Evolutionary conservation across 257 asterid species (phyloP), one percentile per base, ranked within the genome.

Genomic region (Cruciata laevipes): DNA sequence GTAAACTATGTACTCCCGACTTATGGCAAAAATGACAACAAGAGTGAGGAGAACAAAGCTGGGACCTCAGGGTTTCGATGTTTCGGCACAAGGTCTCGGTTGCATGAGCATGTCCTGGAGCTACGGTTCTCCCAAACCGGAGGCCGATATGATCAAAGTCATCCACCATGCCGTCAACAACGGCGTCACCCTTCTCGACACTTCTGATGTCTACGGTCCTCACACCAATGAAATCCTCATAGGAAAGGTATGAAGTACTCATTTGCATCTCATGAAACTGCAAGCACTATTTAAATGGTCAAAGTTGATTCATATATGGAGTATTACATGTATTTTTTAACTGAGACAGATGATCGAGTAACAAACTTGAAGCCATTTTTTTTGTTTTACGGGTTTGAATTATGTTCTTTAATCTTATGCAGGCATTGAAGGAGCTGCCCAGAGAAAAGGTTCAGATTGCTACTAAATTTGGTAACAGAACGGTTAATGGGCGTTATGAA

Each of bases 381-480:
- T 31, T 23, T 47, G 10, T 51, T 51, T 44, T 51, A 7, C 23
- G 51, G 23, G 30, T 30, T 35, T 21, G 21, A 37, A 9, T 37
- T 13, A 8, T 53, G 5, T 30, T 68, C 25, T 14, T 12, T 44
- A 3, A 20, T 52, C 13, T 17, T 47, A 6, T 24, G 47, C 16
- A 76, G 75, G 74, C 77, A 18, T 71, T 76, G 65, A 76, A 76
- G 71, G 72, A 56, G 17, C 56, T 76, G 62, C 61, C 42, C 32
- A 72, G 74, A 67, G 77, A 72, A 23, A 65, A 21, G 18, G 74
- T 64, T 9, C 67, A 68, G 42, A 56, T 76, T 57, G 77, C 72
- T 25, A 68, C 77, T n/a, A 76, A 72, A 49, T 72, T 76, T 76
- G 81, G 23, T 16, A 27, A 20, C 65, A 60, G 7, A 60, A 4